Evolutionary conservation across 805 yeast species (phyloP).

Genomic region (Candida peoriensis): DNA sequence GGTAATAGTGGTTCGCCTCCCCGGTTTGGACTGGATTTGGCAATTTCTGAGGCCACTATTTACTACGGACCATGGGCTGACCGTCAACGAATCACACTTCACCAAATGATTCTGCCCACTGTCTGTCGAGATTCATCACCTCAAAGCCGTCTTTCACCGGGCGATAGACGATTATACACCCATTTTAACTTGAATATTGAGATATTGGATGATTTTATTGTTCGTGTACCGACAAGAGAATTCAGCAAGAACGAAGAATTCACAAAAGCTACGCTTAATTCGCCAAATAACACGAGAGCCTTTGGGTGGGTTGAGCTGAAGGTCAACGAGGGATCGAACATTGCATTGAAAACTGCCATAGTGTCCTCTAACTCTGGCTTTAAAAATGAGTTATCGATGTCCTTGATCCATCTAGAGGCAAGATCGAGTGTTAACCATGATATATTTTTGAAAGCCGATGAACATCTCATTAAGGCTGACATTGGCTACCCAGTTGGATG

Average conservation of each 20-base stretch:
- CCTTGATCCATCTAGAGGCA: conserved; percentile 53
- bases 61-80: conserved; percentile 97
- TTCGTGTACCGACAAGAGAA: conserved; percentile 83
- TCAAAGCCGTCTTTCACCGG: conserved; percentile 37
- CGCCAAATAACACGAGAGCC: conserved; percentile 46
- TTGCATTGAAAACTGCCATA: conserved; percentile 43
- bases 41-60: conserved; percentile 54
- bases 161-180: conserved; percentile 49
- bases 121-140: conserved; percentile 52
- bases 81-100: conserved; percentile 66
- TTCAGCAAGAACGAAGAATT: conserved; percentile 64
- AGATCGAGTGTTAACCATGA: conserved; percentile 89
- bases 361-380: conserved; percentile 54
- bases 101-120: conserved; percentile 62
- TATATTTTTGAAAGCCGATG: conserved; percentile 57
- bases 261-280: conserved; percentile 24
- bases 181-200: conserved; percentile 51
- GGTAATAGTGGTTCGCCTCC: conserved; percentile 60
- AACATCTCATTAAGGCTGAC: conserved; percentile 49
- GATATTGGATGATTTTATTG: conserved; percentile 58
- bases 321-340: conserved; percentile 45
- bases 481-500: conserved; percentile 73
- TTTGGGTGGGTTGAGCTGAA: conserved; percentile 92
- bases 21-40: conserved; percentile 54
- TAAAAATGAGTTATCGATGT: conserved; percentile 41